Base-by-base conservation (phyloP, 225 moss, liverwort and hornwort species). In the Straminergon stramineum region DNA sequence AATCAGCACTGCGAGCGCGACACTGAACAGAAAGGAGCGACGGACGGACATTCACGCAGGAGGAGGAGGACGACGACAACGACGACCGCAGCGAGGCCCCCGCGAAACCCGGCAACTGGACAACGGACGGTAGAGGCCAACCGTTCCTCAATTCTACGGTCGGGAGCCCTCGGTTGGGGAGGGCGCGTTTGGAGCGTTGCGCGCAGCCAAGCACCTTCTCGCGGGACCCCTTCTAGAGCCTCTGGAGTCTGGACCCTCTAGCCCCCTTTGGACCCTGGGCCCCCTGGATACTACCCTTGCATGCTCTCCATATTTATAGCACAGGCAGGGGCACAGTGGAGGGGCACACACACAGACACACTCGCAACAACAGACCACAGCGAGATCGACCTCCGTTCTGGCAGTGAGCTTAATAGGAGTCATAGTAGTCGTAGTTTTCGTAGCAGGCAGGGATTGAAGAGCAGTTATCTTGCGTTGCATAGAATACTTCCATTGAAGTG, bases 221-320 rank as follows among this genome's bases (percentile, higher is more conserved):
- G 89, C 82, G 82, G 86, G 77, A 15, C 31, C 31, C 57, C 13
- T n/a, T 58, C 57, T 2, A n/a, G 56, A 26, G 43, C 15, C 41
- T 14, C 41, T 71, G 26, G 41, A 8, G 55, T 14, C 41, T 71
- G 41, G 41, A 8, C 55, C 78, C 37, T 12, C 22, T n/a, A 41
- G 81, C 30, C 60, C 41, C 3, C 60, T 27, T 12, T 19, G 17
- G 58, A 13, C 30, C 60, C 61, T 60, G 30, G 61, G 7, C 60
- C 58, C 82, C 91, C 88, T 45, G 18, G 26, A 76, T 53, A 13
- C 7, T 27, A 18, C 75, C n/a, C 85, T 77, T 45, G 68, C 87
- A 71, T 37, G 82, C 61, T 57, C 39, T 34, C 48, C 89, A 83
- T 91, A 93, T 83, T 83, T 88, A 93, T 87, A 93, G 83, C 53